Evolutionary conservation across 495 filamentous ascomycete species (phyloP), one percentile per base, ranked within the genome.

Genomic region (Lophium mytilinum): DNA sequence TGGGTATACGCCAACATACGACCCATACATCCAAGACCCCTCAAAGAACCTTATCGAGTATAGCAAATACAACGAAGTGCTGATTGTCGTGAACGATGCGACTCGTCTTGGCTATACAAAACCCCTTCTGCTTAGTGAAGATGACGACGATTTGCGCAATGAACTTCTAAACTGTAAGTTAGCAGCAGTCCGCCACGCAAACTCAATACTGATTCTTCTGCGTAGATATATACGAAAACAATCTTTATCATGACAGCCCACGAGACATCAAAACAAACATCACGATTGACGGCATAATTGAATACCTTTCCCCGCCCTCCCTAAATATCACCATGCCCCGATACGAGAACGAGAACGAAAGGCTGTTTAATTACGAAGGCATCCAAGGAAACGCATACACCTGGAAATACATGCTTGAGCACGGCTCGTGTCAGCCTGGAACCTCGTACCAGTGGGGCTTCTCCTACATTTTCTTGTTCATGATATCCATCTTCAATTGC

Each of bases 381-480:
- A 35, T 33, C 34, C 42, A 50, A 30, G 19, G 18, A 14, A 39
- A 50, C 24, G 15, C 49, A 21, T 50, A 55, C 46, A 52, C 37
- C 34, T 18, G 9, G 10, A 30, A 24, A 4, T 68, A 59, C 5
- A 40, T 51, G 15, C n/a, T 41, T 43, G 17, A 36, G 7, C 47
- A 55, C 21, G 60, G 52, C 24, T 56, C 45, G 11, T 58, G 57
- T 45, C 48, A 50, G n/a, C 45, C 54, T 8, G 50, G 17, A 15
- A 62, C 52, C 50, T 63, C 50, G 21, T 68, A 55, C 50, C 57
- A 49, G 21, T 69, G 65, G 65, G 63, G 65, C 18, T 66, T 68
- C 53, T 69, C 67, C 8, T 68, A 62, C 37, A 54, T 66, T 5
- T 56, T 69, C 19, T 34, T 68, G 9, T 62, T 64, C 43, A 64